Evolutionary conservation across 208 protist genomes (phyloP).

Genomic region (Trypanosoma cruzi): DNA sequence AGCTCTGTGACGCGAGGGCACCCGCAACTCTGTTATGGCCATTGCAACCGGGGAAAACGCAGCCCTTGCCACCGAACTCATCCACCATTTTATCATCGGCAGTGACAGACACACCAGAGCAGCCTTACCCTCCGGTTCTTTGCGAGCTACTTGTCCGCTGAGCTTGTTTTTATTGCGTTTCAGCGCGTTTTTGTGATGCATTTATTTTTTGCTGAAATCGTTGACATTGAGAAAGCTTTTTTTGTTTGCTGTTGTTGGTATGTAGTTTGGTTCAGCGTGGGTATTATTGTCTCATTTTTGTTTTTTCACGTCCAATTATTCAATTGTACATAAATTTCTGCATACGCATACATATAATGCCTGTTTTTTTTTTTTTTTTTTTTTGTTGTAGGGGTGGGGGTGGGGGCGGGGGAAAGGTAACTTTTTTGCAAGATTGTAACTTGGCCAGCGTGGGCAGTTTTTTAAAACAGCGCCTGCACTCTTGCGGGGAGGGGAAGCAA

Average conservation of each 20-base stretch:
- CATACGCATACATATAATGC: too few species aligned
- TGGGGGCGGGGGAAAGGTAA: not conserved
- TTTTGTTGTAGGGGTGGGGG: not conserved
- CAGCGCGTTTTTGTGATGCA: not conserved
- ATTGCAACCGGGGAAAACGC: conserved; percentile 7
- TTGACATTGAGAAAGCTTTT: not conserved
- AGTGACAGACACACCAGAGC: conserved; percentile 23
- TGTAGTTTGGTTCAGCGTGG: not conserved
- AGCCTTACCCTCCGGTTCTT: conserved; percentile 33
- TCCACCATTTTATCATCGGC: conserved; percentile 2
- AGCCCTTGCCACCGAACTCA: conserved; percentile 16
- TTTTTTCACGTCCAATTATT: too few species aligned
- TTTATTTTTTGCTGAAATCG: conserved; percentile 3
- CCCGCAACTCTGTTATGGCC: conserved; percentile 52
- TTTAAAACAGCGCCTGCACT: conserved; percentile 22
- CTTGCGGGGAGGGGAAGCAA: not conserved
- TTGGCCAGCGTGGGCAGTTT: not conserved
- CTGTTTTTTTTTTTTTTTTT: too few species aligned
- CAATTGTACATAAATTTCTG: too few species aligned
- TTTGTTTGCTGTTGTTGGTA: not conserved
- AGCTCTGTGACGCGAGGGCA: conserved; percentile 46
- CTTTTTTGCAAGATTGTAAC: not conserved
- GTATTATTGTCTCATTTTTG: conserved; percentile 14
- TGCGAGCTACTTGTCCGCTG: conserved; percentile 54
- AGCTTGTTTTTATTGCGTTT: conserved; percentile 4